phyloP scores from a whole-genome alignment of 2,329 filamentous ascomycete genomes.

The Emericellopsis atlantica region DNA sequence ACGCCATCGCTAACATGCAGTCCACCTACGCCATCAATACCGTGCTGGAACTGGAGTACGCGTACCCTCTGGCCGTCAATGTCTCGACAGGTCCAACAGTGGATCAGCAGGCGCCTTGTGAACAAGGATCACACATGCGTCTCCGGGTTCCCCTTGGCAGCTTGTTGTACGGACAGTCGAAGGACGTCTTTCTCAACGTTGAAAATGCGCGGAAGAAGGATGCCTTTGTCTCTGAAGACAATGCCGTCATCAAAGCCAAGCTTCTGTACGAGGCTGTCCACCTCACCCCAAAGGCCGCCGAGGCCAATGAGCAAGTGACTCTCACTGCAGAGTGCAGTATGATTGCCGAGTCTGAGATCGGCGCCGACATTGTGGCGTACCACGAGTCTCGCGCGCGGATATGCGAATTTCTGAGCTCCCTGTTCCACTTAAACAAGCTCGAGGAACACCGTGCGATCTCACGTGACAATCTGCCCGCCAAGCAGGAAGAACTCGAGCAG shows the following conservation, averaged over 20 bases:
- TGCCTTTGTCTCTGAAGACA: background rate
- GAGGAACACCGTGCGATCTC: slow-evolving; percentile 19
- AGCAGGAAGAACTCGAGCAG: slow-evolving; percentile 11
- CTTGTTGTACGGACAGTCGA: slow-evolving; percentile 47
- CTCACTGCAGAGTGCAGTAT: slow-evolving; percentile 5
- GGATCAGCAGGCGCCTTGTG: slow-evolving; percentile 14
- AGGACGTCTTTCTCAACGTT: slow-evolving; percentile 36
- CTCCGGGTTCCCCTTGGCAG: slow-evolving; percentile 33
- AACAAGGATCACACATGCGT: slow-evolving; percentile 7
- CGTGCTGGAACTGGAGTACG: slow-evolving; percentile 26
- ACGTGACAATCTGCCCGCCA: background rate
- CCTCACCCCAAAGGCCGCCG: background rate
- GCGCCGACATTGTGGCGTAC: slow-evolving; percentile 28
- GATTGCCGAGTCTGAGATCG: slow-evolving; percentile 11
- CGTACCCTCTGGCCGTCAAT: slow-evolving; percentile 19
- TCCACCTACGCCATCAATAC: slow-evolving; percentile 40
- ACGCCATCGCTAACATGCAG: slow-evolving; percentile 48
- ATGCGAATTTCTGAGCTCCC: slow-evolving; percentile 32
- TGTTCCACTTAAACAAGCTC: slow-evolving; percentile 24
- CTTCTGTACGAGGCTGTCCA: slow-evolving; percentile 16
- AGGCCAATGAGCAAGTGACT: background rate
- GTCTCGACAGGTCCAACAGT: slow-evolving; percentile 26
- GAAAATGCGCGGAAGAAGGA: slow-evolving; percentile 9
- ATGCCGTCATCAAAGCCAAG: slow-evolving; percentile 15
- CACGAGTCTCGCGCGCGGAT: slow-evolving; percentile 37